Percentiles rank a stretch among this genome's conserved stretches.
phyloP scores from a whole-genome alignment of 2,329 filamentous ascomycete species.

The Colletotrichum eleusines region DNA sequence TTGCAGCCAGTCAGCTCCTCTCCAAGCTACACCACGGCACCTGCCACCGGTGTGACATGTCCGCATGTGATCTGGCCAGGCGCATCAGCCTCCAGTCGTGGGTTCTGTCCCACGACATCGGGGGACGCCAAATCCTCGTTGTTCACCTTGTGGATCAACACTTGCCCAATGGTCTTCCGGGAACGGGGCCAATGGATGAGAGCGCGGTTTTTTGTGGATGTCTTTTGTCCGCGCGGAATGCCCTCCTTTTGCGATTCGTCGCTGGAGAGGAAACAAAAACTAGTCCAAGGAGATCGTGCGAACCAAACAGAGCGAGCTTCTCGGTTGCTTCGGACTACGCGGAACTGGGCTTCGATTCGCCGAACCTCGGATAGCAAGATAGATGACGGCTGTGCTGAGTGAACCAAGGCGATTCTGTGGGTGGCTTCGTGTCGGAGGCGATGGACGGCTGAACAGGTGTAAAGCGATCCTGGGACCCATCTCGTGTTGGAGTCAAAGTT shows the following conservation, averaged over 20 bases:
- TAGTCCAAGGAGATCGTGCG: constrained; percentile 89
- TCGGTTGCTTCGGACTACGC: constrained; percentile 44
- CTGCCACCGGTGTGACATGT: constrained; percentile 60
- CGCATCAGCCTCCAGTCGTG: constrained; percentile 67
- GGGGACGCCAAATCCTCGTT: constrained; percentile 63
- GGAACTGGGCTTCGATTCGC: constrained; percentile 44
- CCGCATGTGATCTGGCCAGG: constrained; percentile 64
- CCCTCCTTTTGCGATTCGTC: constrained; percentile 66
- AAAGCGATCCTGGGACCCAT: constrained; percentile 78
- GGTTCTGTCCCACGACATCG: constrained; percentile 56
- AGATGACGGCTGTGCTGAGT: constrained; percentile 44
- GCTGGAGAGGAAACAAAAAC: constrained; percentile 92
- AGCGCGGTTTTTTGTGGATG: constrained; percentile 92
- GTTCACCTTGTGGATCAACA: constrained; percentile 47
- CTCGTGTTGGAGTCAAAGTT: constrained; percentile 93
- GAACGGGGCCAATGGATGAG: constrained; percentile 62
- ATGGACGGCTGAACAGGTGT: constrained; percentile 3
- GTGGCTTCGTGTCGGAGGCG: constrained; percentile 1
- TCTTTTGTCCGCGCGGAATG: constrained; percentile 87
- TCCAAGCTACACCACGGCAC: constrained; percentile 57
- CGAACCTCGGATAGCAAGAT: constrained; percentile 47
- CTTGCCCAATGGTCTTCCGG: constrained; percentile 60
- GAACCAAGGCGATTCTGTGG: constrained; percentile 19
- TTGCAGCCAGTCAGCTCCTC: constrained; percentile 51
- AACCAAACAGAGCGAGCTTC: constrained; percentile 79